Evolutionary conservation across 2,329 filamentous ascomycete genomes (phyloP).

Genomic region (Cordyceps farinosa): DNA sequence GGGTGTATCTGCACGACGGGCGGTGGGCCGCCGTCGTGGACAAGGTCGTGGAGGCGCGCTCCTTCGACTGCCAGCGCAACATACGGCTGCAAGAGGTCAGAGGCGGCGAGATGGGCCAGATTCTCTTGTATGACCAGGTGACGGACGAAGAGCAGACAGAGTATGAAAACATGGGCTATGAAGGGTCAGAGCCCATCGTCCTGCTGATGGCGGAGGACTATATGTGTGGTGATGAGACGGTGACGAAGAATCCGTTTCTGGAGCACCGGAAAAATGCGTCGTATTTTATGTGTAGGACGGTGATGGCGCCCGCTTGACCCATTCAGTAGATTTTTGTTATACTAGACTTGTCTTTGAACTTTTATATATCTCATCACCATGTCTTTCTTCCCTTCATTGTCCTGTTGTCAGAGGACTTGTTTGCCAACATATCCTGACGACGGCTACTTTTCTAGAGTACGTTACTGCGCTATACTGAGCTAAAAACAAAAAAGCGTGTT

Average conservation of each 20-base stretch:
- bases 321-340: too few species aligned
- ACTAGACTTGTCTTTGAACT: too few species aligned
- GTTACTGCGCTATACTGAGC: too few species aligned
- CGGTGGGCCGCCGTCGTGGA: not conserved
- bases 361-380: too few species aligned
- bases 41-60: not conserved
- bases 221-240: not conserved
- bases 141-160: not conserved
- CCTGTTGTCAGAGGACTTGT: too few species aligned
- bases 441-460: too few species aligned
- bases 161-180: not conserved
- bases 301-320: too few species aligned
- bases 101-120: slow-evolving; percentile 2
- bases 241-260: not conserved
- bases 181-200: not conserved
- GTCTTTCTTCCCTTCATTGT: too few species aligned
- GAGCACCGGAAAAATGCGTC: not conserved
- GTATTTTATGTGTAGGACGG: not conserved
- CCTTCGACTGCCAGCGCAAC: not conserved
- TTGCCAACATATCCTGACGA: too few species aligned
- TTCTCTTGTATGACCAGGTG: not conserved
- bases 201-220: not conserved
- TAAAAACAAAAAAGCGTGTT: too few species aligned
- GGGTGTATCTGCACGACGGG: not conserved
- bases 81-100: not conserved